Evolutionary conservation across 495 filamentous ascomycete genomes (phyloP), one percentile per base, ranked within the genome.

Genomic region (Aspergillus baeticus): DNA sequence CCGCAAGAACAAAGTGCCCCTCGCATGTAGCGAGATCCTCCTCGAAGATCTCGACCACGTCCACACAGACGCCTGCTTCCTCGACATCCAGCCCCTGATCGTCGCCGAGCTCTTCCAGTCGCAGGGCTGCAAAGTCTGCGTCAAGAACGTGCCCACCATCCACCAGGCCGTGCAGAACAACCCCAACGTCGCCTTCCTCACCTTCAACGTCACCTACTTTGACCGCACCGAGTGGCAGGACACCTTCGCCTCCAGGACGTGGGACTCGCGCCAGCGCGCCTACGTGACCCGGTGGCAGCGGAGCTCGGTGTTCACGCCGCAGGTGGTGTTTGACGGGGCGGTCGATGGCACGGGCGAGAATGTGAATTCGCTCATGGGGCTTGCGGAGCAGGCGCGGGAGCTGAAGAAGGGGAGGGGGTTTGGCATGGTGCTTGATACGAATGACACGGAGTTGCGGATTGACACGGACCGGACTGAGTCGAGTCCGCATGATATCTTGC

Each of bases 71-170:
- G 51, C 51, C 3, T 54, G 51, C 17, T 54, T 54, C 41, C 39
- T 54, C 26, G 51, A 54, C 41, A 18, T 54, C 17, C 51, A 54
- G 18, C 51, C 51, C 17, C 39, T 54, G 11, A 23, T 17, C 2
- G 39, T 54, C 1, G 39, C 45, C 26, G 51, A 54, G n/a, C 39
- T 54, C 29, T 54, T 36, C 29, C 51, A 54, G 23, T 54, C 51
- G 26, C 51, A 54, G 45, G 51, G 51, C 39, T 54, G 51, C 51
- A 54, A 54, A 26, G 29, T 22, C 1, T 54, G 51, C 31, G 20
- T 54, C 15, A 54, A 54, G 51, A 54, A 54, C 51, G 51, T 45
- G 14, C 51, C 51, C 18, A 45, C 45, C 6, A 54, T 54, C 26
- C 51, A 54, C 39, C 15, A 54, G 17, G 51, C 51, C 26, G 31